phyloP scores from a whole-genome alignment of 306 rosid species.

The Hippophae tibetana region DNA sequence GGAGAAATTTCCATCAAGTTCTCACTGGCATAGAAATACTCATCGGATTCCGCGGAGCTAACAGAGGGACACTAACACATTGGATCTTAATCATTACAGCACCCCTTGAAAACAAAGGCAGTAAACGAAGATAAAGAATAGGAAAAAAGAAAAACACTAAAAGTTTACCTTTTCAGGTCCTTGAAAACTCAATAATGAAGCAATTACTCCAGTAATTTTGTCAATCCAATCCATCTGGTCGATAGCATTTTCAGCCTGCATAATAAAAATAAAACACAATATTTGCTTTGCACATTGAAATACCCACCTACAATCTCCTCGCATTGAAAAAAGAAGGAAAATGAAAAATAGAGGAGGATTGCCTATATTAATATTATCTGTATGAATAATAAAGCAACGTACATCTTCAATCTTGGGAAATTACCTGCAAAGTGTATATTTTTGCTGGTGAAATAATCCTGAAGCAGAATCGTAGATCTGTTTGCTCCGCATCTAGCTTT shows the following conservation, averaged over 20 bases:
- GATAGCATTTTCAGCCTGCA: constrained; percentile 72
- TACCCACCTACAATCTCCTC: background rate
- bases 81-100: constrained; percentile 16
- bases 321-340: too few relatives aligned
- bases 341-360: too few relatives aligned
- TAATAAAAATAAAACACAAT: constrained; percentile 3
- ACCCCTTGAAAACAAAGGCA: constrained; percentile 16
- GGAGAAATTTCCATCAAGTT: constrained; percentile 18
- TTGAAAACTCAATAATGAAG: constrained; percentile 64
- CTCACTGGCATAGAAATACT: constrained; percentile 18
- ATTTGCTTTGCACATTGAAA: background rate
- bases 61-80: constrained; percentile 41
- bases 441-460: constrained; percentile 70
- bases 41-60: constrained; percentile 22
- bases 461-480: constrained; percentile 84
- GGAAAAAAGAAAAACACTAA: background rate
- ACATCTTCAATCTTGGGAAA: constrained; percentile 7
- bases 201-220: constrained; percentile 71
- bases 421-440: constrained; percentile 72
- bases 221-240: constrained; percentile 91
- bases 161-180: constrained; percentile 42
- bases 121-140: constrained; percentile 11
- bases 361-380: background rate
- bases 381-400: background rate
- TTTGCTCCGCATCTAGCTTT: constrained; percentile 69